Evolutionary conservation across 2,329 filamentous ascomycete species (phyloP).

Genomic region (Septoria petroselini): DNA sequence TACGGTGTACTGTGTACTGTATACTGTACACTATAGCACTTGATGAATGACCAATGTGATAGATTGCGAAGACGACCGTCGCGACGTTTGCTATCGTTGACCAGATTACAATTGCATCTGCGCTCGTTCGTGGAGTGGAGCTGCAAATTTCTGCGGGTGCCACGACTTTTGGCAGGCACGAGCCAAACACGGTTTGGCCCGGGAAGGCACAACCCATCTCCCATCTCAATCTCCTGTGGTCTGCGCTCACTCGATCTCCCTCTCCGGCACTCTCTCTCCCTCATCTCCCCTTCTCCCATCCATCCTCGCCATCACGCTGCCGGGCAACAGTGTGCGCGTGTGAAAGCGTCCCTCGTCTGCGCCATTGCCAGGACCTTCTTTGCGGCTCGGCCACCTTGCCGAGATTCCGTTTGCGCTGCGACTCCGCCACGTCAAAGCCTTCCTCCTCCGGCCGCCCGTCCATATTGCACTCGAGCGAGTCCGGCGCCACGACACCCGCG

Average conservation of each 20-base stretch:
- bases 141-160: too few relatives aligned
- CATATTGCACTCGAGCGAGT: conserved; percentile 11
- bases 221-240: conserved; percentile 3
- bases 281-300: conserved; percentile 1
- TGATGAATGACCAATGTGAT: too few relatives aligned
- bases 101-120: background rate
- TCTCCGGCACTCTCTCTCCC: background rate
- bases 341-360: conserved; percentile 4
- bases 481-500: conserved; percentile 7
- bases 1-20: too few relatives aligned
- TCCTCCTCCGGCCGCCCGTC: conserved; percentile 4
- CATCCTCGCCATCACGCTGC: conserved; percentile 11
- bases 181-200: too few relatives aligned
- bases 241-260: conserved; percentile 2
- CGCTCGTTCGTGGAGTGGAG: too few relatives aligned
- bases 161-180: too few relatives aligned
- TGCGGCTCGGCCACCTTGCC: background rate
- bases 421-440: conserved; percentile 21
- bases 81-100: background rate
- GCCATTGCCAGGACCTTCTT: background rate
- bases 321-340: conserved; percentile 19
- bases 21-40: too few relatives aligned
- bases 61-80: background rate
- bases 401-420: conserved; percentile 7
- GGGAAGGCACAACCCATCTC: background rate